Evolutionary conservation across 2,329 filamentous ascomycete genomes (phyloP).

Genomic region (Colletotrichum sp.): DNA sequence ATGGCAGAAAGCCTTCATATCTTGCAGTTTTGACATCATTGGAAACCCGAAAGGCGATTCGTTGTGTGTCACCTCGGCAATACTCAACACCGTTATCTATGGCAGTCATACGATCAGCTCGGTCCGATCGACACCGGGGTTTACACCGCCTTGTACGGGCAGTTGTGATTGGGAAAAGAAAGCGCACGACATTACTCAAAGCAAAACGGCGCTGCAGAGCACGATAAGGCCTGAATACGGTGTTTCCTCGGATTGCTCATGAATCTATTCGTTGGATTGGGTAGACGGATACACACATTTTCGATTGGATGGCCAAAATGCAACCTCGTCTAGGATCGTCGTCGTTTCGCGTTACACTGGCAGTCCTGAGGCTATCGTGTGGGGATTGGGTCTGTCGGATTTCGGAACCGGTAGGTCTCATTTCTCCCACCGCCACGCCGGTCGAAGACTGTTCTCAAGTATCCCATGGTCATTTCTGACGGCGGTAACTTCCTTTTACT

Average conservation of each 20-base stretch:
- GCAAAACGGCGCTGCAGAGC: background rate
- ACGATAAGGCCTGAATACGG: background rate
- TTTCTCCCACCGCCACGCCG: background rate
- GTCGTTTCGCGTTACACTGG: background rate
- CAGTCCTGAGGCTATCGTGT: background rate
- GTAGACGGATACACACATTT: background rate
- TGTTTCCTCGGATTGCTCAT: background rate
- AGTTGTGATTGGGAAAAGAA: background rate
- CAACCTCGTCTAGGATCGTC: background rate
- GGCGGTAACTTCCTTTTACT: background rate
- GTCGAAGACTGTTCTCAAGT: background rate
- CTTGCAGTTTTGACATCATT: background rate
- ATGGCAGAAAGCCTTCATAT: background rate
- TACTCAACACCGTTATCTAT: no score
- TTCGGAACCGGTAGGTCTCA: background rate
- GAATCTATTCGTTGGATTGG: background rate
- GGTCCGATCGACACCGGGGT: background rate
- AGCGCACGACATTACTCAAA: background rate
- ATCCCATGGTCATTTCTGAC: background rate
- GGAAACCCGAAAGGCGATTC: background rate
- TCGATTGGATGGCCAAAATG: background rate
- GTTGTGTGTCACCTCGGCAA: no score
- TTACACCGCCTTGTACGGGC: background rate
- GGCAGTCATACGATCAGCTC: background rate
- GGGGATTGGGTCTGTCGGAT: background rate